phyloP scores from a whole-genome alignment of 129 eudicot species.

The Chrysanthemum seticuspe region DNA sequence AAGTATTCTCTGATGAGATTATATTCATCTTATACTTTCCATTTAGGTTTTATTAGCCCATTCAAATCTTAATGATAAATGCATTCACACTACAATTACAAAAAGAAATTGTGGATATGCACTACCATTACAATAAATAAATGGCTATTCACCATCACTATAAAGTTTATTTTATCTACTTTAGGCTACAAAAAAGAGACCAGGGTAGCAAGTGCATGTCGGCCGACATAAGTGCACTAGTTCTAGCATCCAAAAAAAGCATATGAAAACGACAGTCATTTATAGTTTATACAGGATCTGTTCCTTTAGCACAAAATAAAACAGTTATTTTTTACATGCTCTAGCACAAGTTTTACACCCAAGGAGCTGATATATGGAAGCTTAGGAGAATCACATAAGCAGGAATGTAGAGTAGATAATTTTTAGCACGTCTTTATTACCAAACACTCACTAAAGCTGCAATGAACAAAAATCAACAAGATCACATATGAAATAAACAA shows the following conservation, averaged over 20 bases:
- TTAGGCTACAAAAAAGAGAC: too few species aligned
- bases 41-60: neutral
- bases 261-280: too few species aligned
- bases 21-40: neutral
- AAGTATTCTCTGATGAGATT: neutral
- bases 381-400: neutral
- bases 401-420: neutral
- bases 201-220: too few species aligned
- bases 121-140: too few species aligned
- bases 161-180: too few species aligned
- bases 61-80: neutral
- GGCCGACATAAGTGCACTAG: too few species aligned
- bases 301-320: too few species aligned
- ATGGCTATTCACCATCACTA: too few species aligned
- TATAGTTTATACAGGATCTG: too few species aligned
- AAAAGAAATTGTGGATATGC: too few species aligned
- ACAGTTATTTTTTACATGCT: neutral
- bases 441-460: constrained; percentile 4
- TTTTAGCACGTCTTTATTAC: neutral
- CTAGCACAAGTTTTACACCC: neutral
- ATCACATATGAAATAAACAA: neutral
- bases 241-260: too few species aligned
- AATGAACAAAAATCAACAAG: neutral
- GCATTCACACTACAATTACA: neutral
- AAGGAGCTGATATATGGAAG: neutral